A percentile compares a stretch with the other conserved stretches of the same genome.
These are phyloP conservation scores for Ananas comosus DNA, from an alignment of 176 grass and related monocot species.

Conservation along the genomic window DNA sequence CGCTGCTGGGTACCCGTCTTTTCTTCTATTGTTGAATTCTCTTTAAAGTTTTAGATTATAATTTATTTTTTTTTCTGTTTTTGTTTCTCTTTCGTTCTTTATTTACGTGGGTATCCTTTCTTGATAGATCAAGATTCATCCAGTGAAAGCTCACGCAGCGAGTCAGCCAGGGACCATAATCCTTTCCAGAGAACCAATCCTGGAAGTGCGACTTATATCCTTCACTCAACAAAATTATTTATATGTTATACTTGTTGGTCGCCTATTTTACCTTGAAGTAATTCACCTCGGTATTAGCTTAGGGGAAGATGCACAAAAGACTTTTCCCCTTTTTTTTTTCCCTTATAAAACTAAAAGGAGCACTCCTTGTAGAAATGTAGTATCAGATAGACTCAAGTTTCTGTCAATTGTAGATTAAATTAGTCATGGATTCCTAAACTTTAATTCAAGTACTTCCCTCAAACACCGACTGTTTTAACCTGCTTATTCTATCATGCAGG, in stretches of 20 bases:
- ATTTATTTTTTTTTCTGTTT: neutral
- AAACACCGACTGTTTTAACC: neutral
- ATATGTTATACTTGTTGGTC: constrained; percentile 3
- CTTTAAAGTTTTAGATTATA: constrained; percentile 4
- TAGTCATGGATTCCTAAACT: neutral
- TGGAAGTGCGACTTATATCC: constrained; percentile 25
- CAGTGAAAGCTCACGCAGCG: constrained; percentile 26
- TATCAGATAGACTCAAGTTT: neutral
- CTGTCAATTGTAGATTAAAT: neutral
- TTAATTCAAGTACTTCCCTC: neutral
- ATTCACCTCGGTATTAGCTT: too few relatives aligned
- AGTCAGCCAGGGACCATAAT: constrained; percentile 33
- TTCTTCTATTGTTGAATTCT: constrained; percentile 1
- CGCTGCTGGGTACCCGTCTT: constrained; percentile 72
- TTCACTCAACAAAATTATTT: neutral
- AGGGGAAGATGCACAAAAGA: too few relatives aligned
- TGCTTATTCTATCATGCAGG: constrained; percentile 16
- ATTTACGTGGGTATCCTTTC: neutral
- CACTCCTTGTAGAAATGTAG: too few relatives aligned
- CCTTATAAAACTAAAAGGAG: too few relatives aligned
- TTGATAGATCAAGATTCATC: constrained; percentile 40
- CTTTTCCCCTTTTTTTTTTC: too few relatives aligned
- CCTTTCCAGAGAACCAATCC: constrained; percentile 37
- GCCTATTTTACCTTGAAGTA: neutral
- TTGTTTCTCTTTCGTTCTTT: neutral